These are phyloP conservation scores for Capsicum baccatum DNA, from an alignment of 257 asterid genomes.

Conservation along the genomic window DNA sequence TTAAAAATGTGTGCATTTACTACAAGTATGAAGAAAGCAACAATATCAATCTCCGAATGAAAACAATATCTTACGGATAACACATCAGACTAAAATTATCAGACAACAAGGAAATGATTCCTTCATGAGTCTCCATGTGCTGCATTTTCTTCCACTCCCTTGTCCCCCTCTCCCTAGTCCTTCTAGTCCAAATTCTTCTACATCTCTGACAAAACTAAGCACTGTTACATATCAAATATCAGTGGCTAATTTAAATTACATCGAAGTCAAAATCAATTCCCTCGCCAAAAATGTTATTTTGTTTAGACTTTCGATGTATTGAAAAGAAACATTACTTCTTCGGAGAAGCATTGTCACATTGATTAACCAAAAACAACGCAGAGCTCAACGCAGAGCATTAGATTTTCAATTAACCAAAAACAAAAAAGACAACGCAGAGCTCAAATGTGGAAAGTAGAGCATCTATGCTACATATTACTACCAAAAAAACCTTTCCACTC, in stretches of 20 bases:
- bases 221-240: not conserved
- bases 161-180: not conserved
- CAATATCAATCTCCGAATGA: not conserved
- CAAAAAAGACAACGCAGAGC: not conserved
- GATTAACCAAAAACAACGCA: not conserved
- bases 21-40: not conserved
- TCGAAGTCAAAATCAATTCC: not conserved
- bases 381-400: not conserved
- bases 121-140: conserved; percentile 2
- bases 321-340: not conserved
- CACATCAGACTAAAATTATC: not conserved
- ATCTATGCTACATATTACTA: not conserved
- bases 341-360: not conserved
- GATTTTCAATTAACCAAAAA: not conserved
- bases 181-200: conserved; percentile 15
- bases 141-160: conserved; percentile 5
- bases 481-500: not conserved
- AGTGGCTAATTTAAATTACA: not conserved
- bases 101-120: not conserved
- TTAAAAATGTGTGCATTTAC: not conserved
- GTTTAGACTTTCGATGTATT: conserved; percentile 9
- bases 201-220: not conserved
- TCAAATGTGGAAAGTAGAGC: not conserved
- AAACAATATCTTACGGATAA: too few species aligned
- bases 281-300: not conserved